Evolutionary conservation across 768 basidiomycete species (phyloP).

Genomic region (Phanerochaete sordida): DNA sequence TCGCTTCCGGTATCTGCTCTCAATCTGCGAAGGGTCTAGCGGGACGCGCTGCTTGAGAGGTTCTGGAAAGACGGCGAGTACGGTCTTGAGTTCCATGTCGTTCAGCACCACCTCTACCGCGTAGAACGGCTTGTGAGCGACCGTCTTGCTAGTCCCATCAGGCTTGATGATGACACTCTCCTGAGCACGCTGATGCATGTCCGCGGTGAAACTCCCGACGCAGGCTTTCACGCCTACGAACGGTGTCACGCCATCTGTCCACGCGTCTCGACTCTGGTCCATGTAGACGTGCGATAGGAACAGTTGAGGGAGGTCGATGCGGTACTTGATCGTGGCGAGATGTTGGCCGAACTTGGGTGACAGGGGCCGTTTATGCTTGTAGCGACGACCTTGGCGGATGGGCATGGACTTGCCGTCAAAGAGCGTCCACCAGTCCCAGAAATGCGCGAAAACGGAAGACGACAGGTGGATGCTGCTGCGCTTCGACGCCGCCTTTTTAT

Average conservation of each 20-base stretch:
- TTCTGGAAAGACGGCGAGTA: constrained; percentile 77
- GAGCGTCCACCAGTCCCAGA: constrained; percentile 88
- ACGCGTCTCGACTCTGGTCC: constrained; percentile 76
- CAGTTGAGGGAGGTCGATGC: constrained; percentile 69
- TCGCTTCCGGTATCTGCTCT: constrained; percentile 47
- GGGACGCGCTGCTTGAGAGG: constrained; percentile 59
- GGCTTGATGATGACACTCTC: constrained; percentile 62
- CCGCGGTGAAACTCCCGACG: constrained; percentile 78
- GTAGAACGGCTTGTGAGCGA: constrained; percentile 81
- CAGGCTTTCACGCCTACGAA: constrained; percentile 85
- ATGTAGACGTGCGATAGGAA: constrained; percentile 87
- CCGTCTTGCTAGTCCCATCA: constrained; percentile 53
- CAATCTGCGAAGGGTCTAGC: constrained; percentile 41
- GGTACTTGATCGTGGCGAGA: constrained; percentile 89
- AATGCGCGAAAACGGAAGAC: constrained; percentile 81
- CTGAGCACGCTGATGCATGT: constrained; percentile 90
- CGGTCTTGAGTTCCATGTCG: constrained; percentile 69
- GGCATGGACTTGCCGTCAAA: constrained; percentile 84
- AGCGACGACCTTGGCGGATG: constrained; percentile 84
- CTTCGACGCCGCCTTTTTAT: too few species aligned
- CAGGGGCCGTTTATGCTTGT: constrained; percentile 57
- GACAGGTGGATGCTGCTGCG: constrained; percentile 82
- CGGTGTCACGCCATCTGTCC: constrained; percentile 73
- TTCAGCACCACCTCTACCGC: constrained; percentile 82
- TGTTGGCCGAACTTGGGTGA: constrained; percentile 88